Percentiles rank a stretch among this genome's conserved stretches.
Conservation (phyloP, 805 yeast genomes). For the Spathaspora arborariae region DNA sequence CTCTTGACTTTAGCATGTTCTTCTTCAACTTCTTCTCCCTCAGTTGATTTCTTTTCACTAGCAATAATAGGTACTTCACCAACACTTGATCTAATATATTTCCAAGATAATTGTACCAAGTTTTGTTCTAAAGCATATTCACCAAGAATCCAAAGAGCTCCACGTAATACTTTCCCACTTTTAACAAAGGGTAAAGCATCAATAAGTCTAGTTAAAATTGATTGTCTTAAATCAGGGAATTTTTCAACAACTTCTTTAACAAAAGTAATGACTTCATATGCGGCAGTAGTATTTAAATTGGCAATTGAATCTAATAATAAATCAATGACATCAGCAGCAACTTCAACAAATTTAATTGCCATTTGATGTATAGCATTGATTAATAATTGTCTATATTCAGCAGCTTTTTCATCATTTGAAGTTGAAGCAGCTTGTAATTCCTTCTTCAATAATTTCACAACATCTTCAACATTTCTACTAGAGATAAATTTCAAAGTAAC, state of each 20-base stretch:
- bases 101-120: slow-evolving; percentile 83
- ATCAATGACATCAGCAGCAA: slow-evolving; percentile 88
- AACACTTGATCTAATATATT: slow-evolving; percentile 69
- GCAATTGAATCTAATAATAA: slow-evolving; percentile 80
- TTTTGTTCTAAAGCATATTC: slow-evolving; percentile 75
- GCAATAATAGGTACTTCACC: slow-evolving; percentile 91
- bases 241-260: slow-evolving; percentile 92
- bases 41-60: slow-evolving; percentile 50
- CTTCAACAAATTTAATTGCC: slow-evolving; percentile 85
- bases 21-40: slow-evolving; percentile 31
- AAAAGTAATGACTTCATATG: slow-evolving; percentile 85
- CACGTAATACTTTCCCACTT: slow-evolving; percentile 88
- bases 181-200: slow-evolving; percentile 60
- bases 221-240: slow-evolving; percentile 72
- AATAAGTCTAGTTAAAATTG: slow-evolving; percentile 62
- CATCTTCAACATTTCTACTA: slow-evolving; percentile 89
- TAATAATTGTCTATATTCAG: slow-evolving; percentile 84
- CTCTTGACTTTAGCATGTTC: slow-evolving; percentile 31
- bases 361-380: slow-evolving; percentile 85
- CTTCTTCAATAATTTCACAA: slow-evolving; percentile 84
- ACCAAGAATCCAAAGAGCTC: slow-evolving; percentile 94
- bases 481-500: slow-evolving; percentile 79
- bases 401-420: slow-evolving; percentile 71
- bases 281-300: slow-evolving; percentile 80
- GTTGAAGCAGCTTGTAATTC: slow-evolving; percentile 76